Evolutionary conservation across 1,284 basidiomycete species (phyloP), one percentile per base, ranked within the genome.

Genomic region (Polyporus tsugae): DNA sequence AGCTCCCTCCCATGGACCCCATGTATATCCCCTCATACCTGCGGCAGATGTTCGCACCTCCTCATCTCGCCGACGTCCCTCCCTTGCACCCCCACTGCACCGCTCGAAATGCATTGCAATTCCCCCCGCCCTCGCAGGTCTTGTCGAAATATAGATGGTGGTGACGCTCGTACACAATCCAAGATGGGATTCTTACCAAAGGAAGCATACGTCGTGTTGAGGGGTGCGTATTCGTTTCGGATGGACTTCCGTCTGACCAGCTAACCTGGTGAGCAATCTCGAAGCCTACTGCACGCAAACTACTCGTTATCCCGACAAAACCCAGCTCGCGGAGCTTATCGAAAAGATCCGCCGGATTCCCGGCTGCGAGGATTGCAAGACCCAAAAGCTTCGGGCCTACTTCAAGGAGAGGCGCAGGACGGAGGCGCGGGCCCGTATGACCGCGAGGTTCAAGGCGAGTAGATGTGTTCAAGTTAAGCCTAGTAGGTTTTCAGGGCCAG

Each of bases 321-420:
- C 29, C 29, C 33, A 55, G 29, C 22, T 52, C 22, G 22, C 46
- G 4, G 22, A 52, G 46, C 46, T 52, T 3, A 4, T 52, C 11
- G 22, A 52, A 25, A n/a, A 52, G 22, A 7, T 52, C n/a, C 22
- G 46, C 46, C 22, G 11, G 13, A 52, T 52, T 13, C 52, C 52
- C 4, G 52, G 25, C 52, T 55, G 33, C 33, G 52, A 55, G 25
- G 33, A 55, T 33, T 55, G 52, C 33, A 33, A 29, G 52, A 17
- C 9, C 52, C 46, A 9, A 13, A 52, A 52, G 46, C 46, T 52
- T 25, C 46, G 25, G 22, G 46, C 46, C 4, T 52, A 55, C 52
- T 55, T 55, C 33, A 29, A 55, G 52, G 52, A 35, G 52, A 33
- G 52, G 17, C 52, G 52, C 15, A 55, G 33, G 52, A 35, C 52